Conservation (phyloP, 176 grass and related monocot species). For the Ensete ventricosum region DNA sequence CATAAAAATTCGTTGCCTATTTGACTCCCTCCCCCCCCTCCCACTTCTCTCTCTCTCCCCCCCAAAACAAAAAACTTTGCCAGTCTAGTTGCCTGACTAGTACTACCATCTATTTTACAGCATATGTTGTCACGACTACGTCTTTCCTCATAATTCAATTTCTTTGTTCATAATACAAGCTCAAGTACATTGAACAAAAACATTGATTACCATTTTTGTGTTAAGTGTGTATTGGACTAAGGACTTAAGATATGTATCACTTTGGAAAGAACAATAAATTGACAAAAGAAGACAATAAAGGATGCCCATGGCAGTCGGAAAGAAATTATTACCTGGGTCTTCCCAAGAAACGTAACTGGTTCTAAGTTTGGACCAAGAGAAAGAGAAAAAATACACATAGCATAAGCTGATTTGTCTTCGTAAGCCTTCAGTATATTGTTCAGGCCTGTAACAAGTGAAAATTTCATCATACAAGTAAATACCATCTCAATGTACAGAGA, state of each 20-base stretch:
- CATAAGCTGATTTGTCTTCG: constrained; percentile 96
- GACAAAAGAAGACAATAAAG: neutral
- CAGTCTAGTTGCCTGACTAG: neutral
- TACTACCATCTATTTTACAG: neutral
- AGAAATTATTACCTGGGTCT: constrained; percentile 54
- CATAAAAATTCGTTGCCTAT: neutral
- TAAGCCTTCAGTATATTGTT: constrained; percentile 90
- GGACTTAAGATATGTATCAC: neutral
- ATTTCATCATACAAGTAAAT: neutral
- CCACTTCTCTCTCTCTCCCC: too few species aligned
- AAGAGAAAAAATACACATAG: constrained; percentile 95
- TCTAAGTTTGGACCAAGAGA: constrained; percentile 77
- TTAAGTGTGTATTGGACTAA: neutral
- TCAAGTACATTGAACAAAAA: neutral
- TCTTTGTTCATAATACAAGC: neutral
- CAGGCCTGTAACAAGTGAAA: constrained; percentile 39
- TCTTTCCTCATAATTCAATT: neutral
- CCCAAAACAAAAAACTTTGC: too few species aligned
- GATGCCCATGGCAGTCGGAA: neutral
- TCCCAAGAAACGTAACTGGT: constrained; percentile 76
- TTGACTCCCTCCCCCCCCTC: too few species aligned
- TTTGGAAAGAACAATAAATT: neutral
- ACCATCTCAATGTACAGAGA: constrained; percentile 5
- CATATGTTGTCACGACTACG: neutral
- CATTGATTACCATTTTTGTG: neutral